phyloP scores from a whole-genome alignment of 768 basidiomycete genomes.

The Candolleomyces eurysporus region DNA sequence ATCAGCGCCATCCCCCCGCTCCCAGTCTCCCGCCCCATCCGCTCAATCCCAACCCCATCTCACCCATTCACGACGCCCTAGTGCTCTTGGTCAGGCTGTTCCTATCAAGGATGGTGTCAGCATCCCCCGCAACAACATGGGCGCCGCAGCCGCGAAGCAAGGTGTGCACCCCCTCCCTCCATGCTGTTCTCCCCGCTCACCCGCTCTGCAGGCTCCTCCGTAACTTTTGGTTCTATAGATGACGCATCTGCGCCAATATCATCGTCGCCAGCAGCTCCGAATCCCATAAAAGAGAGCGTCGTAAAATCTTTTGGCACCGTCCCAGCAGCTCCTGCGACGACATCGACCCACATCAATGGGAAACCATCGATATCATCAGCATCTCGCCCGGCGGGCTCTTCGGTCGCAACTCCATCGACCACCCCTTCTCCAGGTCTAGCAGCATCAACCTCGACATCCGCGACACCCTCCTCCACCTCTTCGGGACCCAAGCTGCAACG shows the following conservation, averaged over 20 bases:
- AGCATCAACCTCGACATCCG: conserved; percentile 26
- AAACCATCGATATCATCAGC: conserved; percentile 45
- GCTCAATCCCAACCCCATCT: conserved; percentile 38
- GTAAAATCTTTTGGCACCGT: conserved; percentile 85
- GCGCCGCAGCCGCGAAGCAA: conserved; percentile 61
- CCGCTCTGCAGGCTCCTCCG: conserved; percentile 49
- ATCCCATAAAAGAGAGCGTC: conserved; percentile 65
- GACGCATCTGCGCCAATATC: conserved; percentile 75
- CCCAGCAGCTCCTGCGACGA: conserved; percentile 39
- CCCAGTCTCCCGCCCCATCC: conserved; percentile 72
- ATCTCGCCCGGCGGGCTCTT: conserved; percentile 31
- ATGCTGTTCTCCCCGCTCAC: conserved; percentile 12
- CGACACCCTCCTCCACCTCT: conserved; percentile 34
- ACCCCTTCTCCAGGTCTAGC: conserved; percentile 29
- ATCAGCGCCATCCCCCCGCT: conserved; percentile 61
- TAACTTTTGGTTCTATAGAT: conserved; percentile 91
- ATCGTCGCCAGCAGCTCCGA: conserved; percentile 73
- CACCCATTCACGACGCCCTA: conserved; percentile 78
- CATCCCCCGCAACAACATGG: conserved; percentile 64
- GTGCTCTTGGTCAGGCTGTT: conserved; percentile 67
- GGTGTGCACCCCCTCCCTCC: conserved; percentile 37
- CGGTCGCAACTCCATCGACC: conserved; percentile 33
- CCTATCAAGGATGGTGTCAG: conserved; percentile 79
- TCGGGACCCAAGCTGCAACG: conserved; percentile 35
- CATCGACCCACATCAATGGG: conserved; percentile 56